These are phyloP conservation scores for Chrysanthemum makinoi DNA, from an alignment of 129 eudicot genomes.

Conservation along the genomic window DNA sequence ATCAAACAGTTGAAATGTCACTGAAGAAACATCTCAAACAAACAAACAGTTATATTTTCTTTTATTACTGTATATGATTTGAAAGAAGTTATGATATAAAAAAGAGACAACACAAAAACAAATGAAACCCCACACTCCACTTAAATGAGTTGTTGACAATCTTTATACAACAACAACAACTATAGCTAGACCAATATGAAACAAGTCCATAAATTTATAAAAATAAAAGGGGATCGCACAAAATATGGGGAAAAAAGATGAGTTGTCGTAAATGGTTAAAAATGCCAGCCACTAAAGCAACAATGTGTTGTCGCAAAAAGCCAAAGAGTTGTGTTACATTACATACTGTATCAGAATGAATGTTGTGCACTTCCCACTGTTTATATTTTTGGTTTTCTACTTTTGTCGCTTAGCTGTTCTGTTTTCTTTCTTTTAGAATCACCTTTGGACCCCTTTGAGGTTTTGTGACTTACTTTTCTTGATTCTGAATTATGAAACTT, in stretches of 20 bases:
- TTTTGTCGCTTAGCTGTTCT: conserved; percentile 25
- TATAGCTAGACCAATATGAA: conserved; percentile 3
- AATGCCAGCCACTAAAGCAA: conserved; percentile 66
- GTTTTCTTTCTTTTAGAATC: conserved; percentile 32
- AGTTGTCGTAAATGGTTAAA: conserved; percentile 65
- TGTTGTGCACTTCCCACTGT: conserved; percentile 42
- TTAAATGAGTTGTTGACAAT: conserved; percentile 15
- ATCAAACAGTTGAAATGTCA: conserved; percentile 35
- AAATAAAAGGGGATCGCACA: conserved; percentile 35
- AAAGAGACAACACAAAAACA: conserved; percentile 26
- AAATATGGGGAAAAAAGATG: conserved; percentile 48
- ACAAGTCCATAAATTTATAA: not conserved
- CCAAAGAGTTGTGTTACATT: conserved; percentile 27
- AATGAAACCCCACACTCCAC: conserved; percentile 38
- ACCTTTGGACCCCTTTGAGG: conserved; percentile 27
- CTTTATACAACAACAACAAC: conserved; percentile 18
- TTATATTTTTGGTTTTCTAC: not conserved
- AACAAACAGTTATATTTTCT: conserved; percentile 23
- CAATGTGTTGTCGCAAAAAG: conserved; percentile 68
- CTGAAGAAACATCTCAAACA: conserved; percentile 11
- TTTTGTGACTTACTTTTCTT: not conserved
- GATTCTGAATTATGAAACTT: conserved; percentile 31
- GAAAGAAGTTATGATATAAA: conserved; percentile 9
- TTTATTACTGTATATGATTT: conserved; percentile 6
- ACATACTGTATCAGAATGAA: conserved; percentile 43